Base-by-base conservation (phyloP, 1,284 basidiomycete species). In the Afroboletus lepidellus region DNA sequence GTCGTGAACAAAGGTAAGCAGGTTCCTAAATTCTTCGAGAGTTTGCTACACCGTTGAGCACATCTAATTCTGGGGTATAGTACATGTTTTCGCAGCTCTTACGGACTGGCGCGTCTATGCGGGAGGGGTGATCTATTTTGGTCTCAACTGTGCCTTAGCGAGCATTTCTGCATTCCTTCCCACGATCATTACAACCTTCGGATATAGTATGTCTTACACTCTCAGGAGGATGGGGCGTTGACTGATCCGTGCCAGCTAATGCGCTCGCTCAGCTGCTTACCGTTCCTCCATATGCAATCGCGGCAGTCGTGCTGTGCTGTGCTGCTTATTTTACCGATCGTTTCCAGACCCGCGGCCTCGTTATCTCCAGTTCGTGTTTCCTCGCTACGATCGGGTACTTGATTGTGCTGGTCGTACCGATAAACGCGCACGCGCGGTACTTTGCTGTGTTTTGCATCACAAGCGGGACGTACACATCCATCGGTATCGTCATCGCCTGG, bases 91-190 rank as follows among this genome's bases (percentile, higher is more conserved):
- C 13, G 74, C 84, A 49, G 86, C 86, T 8, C 76, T 92, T 61
- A 70, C 73, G 54, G 88, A 90, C 65, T 90, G 85, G 84, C 69
- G 67, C 16, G 74, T 86, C 21, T 85, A 85, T 59, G 58, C 72
- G 5, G 84, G 77, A 6, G 84, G 85, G 0, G 73, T 82, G 8
- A 80, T 87, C 48, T 90, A 89, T 66, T 90, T 90, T 59, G 88
- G 87, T 34, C 74, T 90, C 57, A 94, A 94, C 67, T 80, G 85
- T 46, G 85, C 85, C 7, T 73, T 93, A 11, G 87, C 88, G 8
- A 87, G 85, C 5, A 90, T 91, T 42, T 84, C 85, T 15, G 92
- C 90, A 0, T 94, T 94, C 71, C 72, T 94, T 34, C 92, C 92
- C 2, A 93, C 91, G 1, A 92, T 93, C 59, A 83, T 92, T 55